A percentile compares a stretch with the other conserved stretches of the same genome.
These are phyloP conservation scores for Durotheca rogersii DNA, from an alignment of 495 filamentous ascomycete species.

Conservation along the genomic window DNA sequence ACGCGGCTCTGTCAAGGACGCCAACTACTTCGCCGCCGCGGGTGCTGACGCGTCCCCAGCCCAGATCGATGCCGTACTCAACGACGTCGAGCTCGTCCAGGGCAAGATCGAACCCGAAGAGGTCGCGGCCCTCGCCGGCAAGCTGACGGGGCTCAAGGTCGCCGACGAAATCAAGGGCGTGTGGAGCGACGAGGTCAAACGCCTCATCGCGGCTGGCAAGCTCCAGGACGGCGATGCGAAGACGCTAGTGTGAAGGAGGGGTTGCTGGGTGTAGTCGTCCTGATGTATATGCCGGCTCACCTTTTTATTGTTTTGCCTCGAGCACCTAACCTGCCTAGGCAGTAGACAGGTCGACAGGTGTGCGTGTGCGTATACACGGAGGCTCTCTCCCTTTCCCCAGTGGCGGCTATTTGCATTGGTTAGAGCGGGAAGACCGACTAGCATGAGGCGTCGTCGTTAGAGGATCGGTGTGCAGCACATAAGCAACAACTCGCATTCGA, in stretches of 20 bases:
- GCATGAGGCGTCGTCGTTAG: too few relatives aligned
- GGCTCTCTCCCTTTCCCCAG: too few relatives aligned
- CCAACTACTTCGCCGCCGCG: conserved; percentile 79
- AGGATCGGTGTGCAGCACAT: too few relatives aligned
- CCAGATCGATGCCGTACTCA: conserved; percentile 77
- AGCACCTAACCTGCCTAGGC: too few relatives aligned
- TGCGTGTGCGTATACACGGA: too few relatives aligned
- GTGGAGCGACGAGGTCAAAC: conserved; percentile 68
- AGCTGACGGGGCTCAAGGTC: conserved; percentile 72
- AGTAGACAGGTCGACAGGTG: too few relatives aligned
- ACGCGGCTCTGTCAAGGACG: conserved; percentile 88
- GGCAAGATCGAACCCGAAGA: conserved; percentile 87
- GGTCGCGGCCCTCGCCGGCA: conserved; percentile 73
- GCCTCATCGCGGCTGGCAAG: conserved; percentile 75
- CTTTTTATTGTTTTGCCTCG: too few relatives aligned
- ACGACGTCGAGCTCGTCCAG: conserved; percentile 86
- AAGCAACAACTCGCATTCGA: too few relatives aligned
- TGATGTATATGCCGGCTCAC: too few relatives aligned
- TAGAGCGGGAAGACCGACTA: too few relatives aligned
- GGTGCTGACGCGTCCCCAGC: conserved; percentile 65
- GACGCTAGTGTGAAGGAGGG: conserved; percentile 41
- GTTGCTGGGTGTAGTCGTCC: too few relatives aligned
- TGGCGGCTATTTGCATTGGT: too few relatives aligned
- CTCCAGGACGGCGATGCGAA: conserved; percentile 73
- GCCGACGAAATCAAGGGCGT: conserved; percentile 67